Evolutionary conservation across 1,284 basidiomycete species (phyloP), one percentile per base, ranked within the genome.

Genomic region (Ceratobasidium sp.): DNA sequence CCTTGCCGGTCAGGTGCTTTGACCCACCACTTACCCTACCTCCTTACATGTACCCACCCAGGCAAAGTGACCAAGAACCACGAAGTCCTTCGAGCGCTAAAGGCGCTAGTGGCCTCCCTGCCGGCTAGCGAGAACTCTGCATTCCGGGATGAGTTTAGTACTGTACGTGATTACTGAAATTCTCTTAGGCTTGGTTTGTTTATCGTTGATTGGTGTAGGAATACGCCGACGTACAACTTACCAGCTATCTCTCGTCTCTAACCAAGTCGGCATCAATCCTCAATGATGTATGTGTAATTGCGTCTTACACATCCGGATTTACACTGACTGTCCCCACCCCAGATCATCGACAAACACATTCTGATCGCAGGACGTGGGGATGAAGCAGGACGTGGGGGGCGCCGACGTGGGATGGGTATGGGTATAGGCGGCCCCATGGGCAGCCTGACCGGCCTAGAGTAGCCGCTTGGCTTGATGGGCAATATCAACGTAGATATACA

Each of bases 211-310:
- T 27, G 51, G 22, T 34, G 5, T 78, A 97, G 95, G 97, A 99
- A 87, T 94, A 96, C 82, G 92, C 94, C 80, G 96, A 99, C 81
- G 95, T 96, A 9, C 93, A 98, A 77, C 85, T 99, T 29, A 98
- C 95, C 0, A 90, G 91, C 9, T 95, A 96, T 81, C 86, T 99
- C 19, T 91, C 95, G 0, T 89, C 90, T 9, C 83, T 98, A 77
- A 98, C 96, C 0, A 95, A 94, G 81, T 92, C 93, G 48, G 87
- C 97, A 7, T 92, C 92, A 77, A 87, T 91, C 3, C 83, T 98
- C 74, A 97, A 96, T 81, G 94, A 98, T 79, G 96, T 98, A 80
- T 80, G 93, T 81, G 39, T 29, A 56, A 54, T 39, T 62, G 24
- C 54, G n/a, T 34, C 43, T 74, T n/a, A n/a, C 19, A 14, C 14